Base-by-base conservation (phyloP, 805 yeast species). In the Monosporozyma yasuniensis region DNA sequence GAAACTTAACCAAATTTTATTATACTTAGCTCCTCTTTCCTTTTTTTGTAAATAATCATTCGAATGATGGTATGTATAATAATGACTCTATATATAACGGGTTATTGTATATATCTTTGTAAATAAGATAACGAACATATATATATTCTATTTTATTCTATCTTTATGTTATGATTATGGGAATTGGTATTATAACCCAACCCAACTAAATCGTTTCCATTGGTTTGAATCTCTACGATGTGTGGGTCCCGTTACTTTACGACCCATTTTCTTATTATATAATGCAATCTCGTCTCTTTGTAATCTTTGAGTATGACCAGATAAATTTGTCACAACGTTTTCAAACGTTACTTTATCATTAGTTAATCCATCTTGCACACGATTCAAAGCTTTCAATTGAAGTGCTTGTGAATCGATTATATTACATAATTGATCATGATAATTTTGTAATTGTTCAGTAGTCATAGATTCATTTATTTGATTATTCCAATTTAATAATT, bases 291-390 rank as follows among this genome's bases (percentile, higher is more conserved):
- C 75, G 50, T 69, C 72, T 49, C 91, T 72, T 57, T 85, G 77
- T 47, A 84, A 58, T 58, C 87, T 79, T 65, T 93, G 96, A 6
- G 96, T 85, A 63, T 90, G 89, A 7, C 96, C 97, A 14, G 90
- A 86, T 57, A 90, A 70, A 58, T 87, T 89, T 61, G 88, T 96
- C 41, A 93, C 89, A 56, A 93, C 95, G 2, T 83, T 76, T 57
- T 91, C 96, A 61, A 83, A 89, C 14, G 90, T 79, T 32, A 76
- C 77, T 58, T 86, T 84, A 63, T 89, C 95, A 42, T 73, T 75
- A 50, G 70, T 70, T 18, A 82, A 67, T 8, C 74, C 79, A 34
- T 64, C 62, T 45, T 76, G 70, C 51, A 76, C 59, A 9, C 53
- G 61, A 47, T 73, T 72, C 2, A 79, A 68, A 3, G 56, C 60